Evolutionary conservation across 2,329 filamentous ascomycete species (phyloP).

Genomic region (Aquanectria penicillioides): DNA sequence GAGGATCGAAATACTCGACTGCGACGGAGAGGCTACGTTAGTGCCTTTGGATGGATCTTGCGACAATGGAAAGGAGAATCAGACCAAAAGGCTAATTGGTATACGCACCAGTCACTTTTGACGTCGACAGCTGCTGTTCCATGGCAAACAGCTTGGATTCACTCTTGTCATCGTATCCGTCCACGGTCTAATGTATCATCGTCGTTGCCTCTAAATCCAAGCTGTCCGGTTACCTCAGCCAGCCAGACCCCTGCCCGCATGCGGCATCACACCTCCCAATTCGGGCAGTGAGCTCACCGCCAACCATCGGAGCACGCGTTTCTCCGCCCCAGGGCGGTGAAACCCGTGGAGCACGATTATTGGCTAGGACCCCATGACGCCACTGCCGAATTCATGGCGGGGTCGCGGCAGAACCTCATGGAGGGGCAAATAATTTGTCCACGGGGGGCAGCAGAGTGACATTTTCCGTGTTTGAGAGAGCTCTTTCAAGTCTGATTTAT

Average conservation of each 20-base stretch:
- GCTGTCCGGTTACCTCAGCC: slow-evolving; percentile 36
- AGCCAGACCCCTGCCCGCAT: slow-evolving; percentile 5
- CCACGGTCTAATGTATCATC: slow-evolving; percentile 29
- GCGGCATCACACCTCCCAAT: slow-evolving; percentile 23
- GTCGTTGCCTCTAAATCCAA: slow-evolving; percentile 28
- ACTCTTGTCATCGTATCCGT: slow-evolving; percentile 44
- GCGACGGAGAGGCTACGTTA: slow-evolving; percentile 32
- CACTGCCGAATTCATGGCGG: slow-evolving; percentile 36
- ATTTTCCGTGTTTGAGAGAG: neutral
- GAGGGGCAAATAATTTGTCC: slow-evolving; percentile 40
- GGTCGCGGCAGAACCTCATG: slow-evolving; percentile 46
- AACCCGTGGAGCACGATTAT: slow-evolving; percentile 6
- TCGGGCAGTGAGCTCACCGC: slow-evolving; percentile 38
- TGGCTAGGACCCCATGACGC: slow-evolving; percentile 32
- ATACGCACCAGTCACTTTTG: slow-evolving; percentile 77
- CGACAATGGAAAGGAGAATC: neutral
- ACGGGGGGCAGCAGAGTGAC: neutral
- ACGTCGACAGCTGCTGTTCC: slow-evolving; percentile 76
- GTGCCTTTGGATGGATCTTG: slow-evolving; percentile 1
- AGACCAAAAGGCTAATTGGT: neutral
- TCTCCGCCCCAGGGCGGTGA: slow-evolving; percentile 43
- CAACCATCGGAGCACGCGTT: slow-evolving; percentile 40
- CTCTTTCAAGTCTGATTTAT: neutral
- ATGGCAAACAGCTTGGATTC: slow-evolving; percentile 53
- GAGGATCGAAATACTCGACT: slow-evolving; percentile 98